phyloP scores from a whole-genome alignment of 2,329 filamentous ascomycete genomes.

The Alternaria ethzedia region DNA sequence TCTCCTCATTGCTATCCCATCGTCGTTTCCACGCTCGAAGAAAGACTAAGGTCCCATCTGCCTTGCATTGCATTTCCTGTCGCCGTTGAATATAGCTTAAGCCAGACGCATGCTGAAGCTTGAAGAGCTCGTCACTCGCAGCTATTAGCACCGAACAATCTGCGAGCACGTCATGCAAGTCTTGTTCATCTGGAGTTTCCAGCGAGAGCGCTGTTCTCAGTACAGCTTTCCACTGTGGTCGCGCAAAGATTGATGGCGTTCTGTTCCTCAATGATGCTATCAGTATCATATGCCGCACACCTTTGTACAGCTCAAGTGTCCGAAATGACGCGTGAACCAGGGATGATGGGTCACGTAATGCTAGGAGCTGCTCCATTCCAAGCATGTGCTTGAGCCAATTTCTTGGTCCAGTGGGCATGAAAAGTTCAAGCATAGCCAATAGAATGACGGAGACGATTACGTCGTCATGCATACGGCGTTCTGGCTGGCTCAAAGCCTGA shows the following conservation, averaged over 20 bases:
- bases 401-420: constrained; percentile 31
- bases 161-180: constrained; percentile 37
- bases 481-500: constrained; percentile 25
- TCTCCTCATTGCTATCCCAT: constrained; percentile 14
- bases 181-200: constrained; percentile 26
- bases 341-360: constrained; percentile 25
- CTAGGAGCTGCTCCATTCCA: constrained; percentile 35
- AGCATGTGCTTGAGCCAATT: constrained; percentile 37
- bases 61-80: neutral
- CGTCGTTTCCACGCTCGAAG: constrained; percentile 13
- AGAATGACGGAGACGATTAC: constrained; percentile 33
- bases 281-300: constrained; percentile 30
- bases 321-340: constrained; percentile 11
- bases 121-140: constrained; percentile 15
- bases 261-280: constrained; percentile 27
- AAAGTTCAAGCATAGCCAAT: constrained; percentile 34
- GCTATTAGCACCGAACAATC: constrained; percentile 36
- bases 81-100: neutral
- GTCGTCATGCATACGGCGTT: constrained; percentile 30
- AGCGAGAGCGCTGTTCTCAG: constrained; percentile 19
- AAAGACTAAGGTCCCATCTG: neutral
- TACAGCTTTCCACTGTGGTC: constrained; percentile 31
- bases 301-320: constrained; percentile 29
- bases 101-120: neutral
- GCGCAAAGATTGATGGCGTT: constrained; percentile 33